Conservation (phyloP, 2,329 filamentous ascomycete genomes). For the Sporothrix curviconia region DNA sequence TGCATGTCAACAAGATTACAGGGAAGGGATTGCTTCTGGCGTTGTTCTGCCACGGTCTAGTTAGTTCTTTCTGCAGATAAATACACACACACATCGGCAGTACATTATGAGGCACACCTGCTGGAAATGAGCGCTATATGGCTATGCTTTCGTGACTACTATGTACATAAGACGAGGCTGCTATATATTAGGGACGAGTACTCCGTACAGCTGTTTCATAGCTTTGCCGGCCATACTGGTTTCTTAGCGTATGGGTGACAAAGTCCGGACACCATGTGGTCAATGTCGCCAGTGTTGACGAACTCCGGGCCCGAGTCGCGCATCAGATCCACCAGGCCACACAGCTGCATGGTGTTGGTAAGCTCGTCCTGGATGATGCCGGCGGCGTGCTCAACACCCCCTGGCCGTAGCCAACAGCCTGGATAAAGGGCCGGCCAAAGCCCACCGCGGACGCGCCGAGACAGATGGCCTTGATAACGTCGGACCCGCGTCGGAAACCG, state of each 20-base stretch:
- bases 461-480: conserved; percentile 38
- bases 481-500: conserved; percentile 36
- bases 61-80: not conserved
- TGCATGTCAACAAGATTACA: not conserved
- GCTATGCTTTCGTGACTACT: too few species aligned
- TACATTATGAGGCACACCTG: too few species aligned
- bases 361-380: conserved; percentile 33
- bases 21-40: too few species aligned
- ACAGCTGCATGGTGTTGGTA: conserved; percentile 32
- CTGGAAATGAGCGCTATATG: too few species aligned
- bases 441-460: conserved; percentile 38
- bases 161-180: too few species aligned
- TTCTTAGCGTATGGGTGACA: conserved; percentile 18
- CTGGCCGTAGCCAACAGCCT: conserved; percentile 32
- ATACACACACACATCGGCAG: too few species aligned
- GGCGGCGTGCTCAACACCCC: conserved; percentile 39
- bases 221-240: conserved; percentile 11
- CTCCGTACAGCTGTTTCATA: conserved; percentile 7
- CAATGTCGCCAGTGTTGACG: conserved; percentile 23
- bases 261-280: conserved; percentile 17
- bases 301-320: conserved; percentile 19
- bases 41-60: not conserved
- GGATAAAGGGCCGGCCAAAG: conserved; percentile 44
- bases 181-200: too few species aligned
- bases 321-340: conserved; percentile 22